Conservation (phyloP, 2,329 filamentous ascomycete genomes). For the Calonectria pteridis region DNA sequence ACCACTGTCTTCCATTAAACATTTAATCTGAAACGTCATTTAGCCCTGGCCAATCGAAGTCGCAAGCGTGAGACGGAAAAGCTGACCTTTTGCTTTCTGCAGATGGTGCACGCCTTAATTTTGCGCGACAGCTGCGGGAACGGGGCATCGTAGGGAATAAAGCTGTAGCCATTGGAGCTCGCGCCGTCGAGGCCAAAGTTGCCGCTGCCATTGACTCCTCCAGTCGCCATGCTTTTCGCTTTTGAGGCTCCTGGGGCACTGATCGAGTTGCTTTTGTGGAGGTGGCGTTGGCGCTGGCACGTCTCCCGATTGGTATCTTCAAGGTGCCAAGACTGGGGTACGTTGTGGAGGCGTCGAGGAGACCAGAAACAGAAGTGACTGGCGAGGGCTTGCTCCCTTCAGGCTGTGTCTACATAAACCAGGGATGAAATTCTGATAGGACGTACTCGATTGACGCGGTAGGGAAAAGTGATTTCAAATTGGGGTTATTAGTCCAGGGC, state of each 20-base stretch:
- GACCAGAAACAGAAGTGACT: background rate
- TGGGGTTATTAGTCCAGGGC: conserved; percentile 12
- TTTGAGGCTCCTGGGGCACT: background rate
- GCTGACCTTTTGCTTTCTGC: conserved; percentile 16
- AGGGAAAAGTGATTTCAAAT: conserved; percentile 8
- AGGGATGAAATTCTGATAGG: conserved; percentile 6
- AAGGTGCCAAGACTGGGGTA: background rate
- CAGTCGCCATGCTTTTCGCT: conserved; percentile 7
- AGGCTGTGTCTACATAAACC: background rate
- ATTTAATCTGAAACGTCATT: conserved; percentile 48
- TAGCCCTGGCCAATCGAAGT: background rate
- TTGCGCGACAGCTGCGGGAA: conserved; percentile 17
- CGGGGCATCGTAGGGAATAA: conserved; percentile 18
- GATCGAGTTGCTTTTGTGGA: background rate
- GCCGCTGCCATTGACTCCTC: conserved; percentile 6
- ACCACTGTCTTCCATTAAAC: conserved; percentile 52
- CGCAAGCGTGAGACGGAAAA: background rate
- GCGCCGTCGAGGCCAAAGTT: background rate
- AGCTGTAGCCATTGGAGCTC: conserved; percentile 13
- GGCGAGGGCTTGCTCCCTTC: background rate
- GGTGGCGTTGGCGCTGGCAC: conserved; percentile 2
- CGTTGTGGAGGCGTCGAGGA: background rate
- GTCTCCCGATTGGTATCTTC: background rate
- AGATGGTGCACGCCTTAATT: conserved; percentile 22
- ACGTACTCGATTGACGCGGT: background rate